Base-by-base conservation (phyloP, 2,329 filamentous ascomycete genomes). In the Endoconidiophora laricicola region DNA sequence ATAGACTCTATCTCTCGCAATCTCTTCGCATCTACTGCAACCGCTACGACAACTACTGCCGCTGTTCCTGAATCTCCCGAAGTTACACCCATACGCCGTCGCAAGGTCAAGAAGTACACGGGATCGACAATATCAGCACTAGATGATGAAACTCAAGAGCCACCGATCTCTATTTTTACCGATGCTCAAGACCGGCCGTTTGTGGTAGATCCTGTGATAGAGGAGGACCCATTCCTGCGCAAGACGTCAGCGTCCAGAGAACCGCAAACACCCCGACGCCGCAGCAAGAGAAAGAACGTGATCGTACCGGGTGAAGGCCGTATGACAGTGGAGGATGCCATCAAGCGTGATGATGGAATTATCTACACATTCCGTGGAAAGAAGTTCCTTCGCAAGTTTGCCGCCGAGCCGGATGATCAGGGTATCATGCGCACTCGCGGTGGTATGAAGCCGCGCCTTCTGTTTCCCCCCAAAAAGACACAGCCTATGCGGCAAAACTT, bases 351-450 rank as follows among this genome's bases (percentile, higher is more conserved):
- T 3, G 82, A 90, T 61, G 85, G 85, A 53, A 72, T 86, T 60
- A 68, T 87, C 54, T 86, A 79, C 58, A 73, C 79, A 10, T 90
- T 90, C 69, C 85, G 85, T 58, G 85, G 85, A 61, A 86, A 83
- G 69, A 85, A 78, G 61, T 70, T 85, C 51, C 86, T 86, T 66
- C 78, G 79, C 62, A 82, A 79, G 59, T 86, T 81, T 57, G 63
- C 68, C 26, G 62, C 66, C 44, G 65, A 65, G 22, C 61, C 55
- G 36, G 61, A 67, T 38, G 60, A 60, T 41, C 64, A 62, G 6
- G 61, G 43, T 56, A 60, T 44, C 62, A 65, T 26, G 55, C 60
- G 52, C 60, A 82, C 79, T 22, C 78, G 81, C 52, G 79, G 80
- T n/a, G 69, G 74, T 1, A 71, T 87, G 60, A 81, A 83, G 63